Percentiles rank a stretch among this genome's conserved stretches.
Evolutionary conservation across 2,329 filamentous ascomycete genomes (phyloP).

Genomic region (Fusarium tricinctum): DNA sequence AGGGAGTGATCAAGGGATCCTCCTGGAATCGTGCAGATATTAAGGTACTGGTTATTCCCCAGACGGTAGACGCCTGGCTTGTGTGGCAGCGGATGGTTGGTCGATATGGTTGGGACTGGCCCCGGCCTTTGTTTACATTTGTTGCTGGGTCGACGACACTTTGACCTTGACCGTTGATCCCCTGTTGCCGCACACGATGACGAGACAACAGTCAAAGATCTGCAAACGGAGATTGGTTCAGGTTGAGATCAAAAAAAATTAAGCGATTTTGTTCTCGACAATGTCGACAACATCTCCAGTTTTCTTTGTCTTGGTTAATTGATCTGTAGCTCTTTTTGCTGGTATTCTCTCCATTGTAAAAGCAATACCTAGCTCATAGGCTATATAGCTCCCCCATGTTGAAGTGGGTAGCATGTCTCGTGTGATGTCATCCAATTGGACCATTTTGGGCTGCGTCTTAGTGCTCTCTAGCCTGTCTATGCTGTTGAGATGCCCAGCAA

Average conservation of each 20-base stretch:
- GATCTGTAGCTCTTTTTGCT: slow-evolving; percentile 11
- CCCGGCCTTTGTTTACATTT: slow-evolving; percentile 53
- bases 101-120: slow-evolving; percentile 42
- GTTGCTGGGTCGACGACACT: slow-evolving; percentile 54
- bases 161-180: slow-evolving; percentile 29
- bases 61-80: slow-evolving; percentile 18
- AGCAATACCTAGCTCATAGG: slow-evolving; percentile 12
- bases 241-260: slow-evolving; percentile 1
- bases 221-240: slow-evolving; percentile 27
- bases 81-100: slow-evolving; percentile 53
- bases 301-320: slow-evolving; percentile 19
- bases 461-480: background rate
- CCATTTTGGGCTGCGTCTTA: background rate
- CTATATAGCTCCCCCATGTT: background rate
- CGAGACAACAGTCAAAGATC: slow-evolving; percentile 31
- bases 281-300: background rate
- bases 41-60: slow-evolving; percentile 25
- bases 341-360: slow-evolving; percentile 23
- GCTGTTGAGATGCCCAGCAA: slow-evolving; percentile 31
- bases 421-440: slow-evolving; percentile 44
- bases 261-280: background rate
- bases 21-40: slow-evolving; percentile 47
- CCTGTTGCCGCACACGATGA: slow-evolving; percentile 19
- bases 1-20: slow-evolving; percentile 27
- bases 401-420: slow-evolving; percentile 1